These are phyloP conservation scores for Coccomyxa sp. DNA, from an alignment of 139 green algal species.

Conservation along the genomic window DNA sequence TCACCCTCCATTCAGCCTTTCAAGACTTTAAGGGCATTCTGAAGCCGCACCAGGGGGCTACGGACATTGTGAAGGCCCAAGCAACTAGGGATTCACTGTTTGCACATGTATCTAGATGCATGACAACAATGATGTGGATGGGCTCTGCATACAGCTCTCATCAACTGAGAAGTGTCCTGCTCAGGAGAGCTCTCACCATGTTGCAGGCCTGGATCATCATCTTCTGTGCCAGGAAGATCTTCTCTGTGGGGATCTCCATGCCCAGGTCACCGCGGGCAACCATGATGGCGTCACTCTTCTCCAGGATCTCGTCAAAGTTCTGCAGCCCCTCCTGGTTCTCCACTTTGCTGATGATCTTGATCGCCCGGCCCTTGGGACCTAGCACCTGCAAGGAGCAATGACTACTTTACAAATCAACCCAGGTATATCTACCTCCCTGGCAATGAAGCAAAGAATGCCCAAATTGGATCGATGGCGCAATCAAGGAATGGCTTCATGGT, in stretches of 20 bases:
- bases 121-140: too few relatives aligned
- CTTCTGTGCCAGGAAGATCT: slow-evolving; percentile 99
- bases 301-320: slow-evolving; percentile 95
- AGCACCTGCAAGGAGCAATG: slow-evolving; percentile 69
- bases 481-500: background rate
- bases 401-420: too few relatives aligned
- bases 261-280: slow-evolving; percentile 92
- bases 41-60: too few relatives aligned
- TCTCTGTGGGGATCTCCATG: slow-evolving; percentile 99
- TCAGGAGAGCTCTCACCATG: slow-evolving; percentile 49
- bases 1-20: too few relatives aligned
- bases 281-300: slow-evolving; percentile 83
- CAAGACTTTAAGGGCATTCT: too few relatives aligned
- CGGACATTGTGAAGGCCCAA: too few relatives aligned
- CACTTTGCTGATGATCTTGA: slow-evolving; percentile 96
- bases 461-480: background rate
- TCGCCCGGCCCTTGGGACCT: slow-evolving; percentile 68
- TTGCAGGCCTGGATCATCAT: slow-evolving; percentile 98
- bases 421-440: too few relatives aligned
- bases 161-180: too few relatives aligned
- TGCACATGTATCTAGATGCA: too few relatives aligned
- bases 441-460: too few relatives aligned
- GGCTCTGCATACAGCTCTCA: too few relatives aligned
- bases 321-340: slow-evolving; percentile 97
- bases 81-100: too few relatives aligned